Base-by-base conservation (phyloP, 2,329 filamentous ascomycete genomes). In the Gyromitra esculenta region DNA sequence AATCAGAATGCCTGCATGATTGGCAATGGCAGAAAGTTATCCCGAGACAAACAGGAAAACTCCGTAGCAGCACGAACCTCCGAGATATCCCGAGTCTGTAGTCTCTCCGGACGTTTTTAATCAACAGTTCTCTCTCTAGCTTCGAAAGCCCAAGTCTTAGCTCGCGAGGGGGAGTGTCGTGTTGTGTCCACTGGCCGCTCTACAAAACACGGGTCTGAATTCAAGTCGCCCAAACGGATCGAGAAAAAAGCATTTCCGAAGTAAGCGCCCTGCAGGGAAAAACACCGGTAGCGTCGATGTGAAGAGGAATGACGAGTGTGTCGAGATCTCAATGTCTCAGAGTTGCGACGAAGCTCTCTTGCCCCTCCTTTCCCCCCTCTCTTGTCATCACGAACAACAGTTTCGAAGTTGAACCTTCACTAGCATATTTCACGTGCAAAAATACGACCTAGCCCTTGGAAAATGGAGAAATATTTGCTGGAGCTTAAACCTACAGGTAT, bases 141-240 rank as follows among this genome's bases (percentile, higher is more conserved):
- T 43, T 67, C 48, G 37, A 54, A 35, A 43, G 31, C 15, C 54
- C 18, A 15, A 74, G 62, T 54, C 48, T 74, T 41, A 56, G 37
- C n/a, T 74, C 57, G 39, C 21, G 37, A 60, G 9, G 64, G 56
- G 64, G 25, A 31, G 25, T 31, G 18, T 64, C 48, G 59, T 18
- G 65, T 39, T 62, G 56, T 56, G 48, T 48, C 48, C 25, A 64
- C 65, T 70, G 72, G 72, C 72, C 66, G 72, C 72, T 75, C 52
- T 75, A 75, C 15, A 75, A 57, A 69, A 63, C 48, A 75, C 72
- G 66, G 59, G 72, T 70, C 50, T 64, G 48, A 64, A 75, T 59
- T 31, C 72, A 64, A 75, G 72, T 75, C 72, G 72, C 66, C 65
- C 52, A 64, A 52, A 64, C 43, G 59, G 45, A 68, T 56, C 56